These are phyloP conservation scores for Botrytis paeoniae DNA, from an alignment of 2,329 filamentous ascomycete species.

Conservation along the genomic window DNA sequence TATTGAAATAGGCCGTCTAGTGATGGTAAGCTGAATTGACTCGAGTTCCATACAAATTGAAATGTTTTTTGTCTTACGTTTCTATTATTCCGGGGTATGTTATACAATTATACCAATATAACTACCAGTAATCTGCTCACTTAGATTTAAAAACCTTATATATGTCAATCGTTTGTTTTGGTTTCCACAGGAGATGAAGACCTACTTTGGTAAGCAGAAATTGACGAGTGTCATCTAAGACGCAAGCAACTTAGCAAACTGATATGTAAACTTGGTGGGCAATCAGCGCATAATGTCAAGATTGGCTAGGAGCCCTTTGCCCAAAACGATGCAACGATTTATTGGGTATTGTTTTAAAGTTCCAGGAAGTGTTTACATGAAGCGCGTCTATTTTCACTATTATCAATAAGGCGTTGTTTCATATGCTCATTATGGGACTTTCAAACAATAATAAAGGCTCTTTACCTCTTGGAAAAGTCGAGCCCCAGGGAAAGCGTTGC, in stretches of 20 bases:
- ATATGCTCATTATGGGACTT: background rate
- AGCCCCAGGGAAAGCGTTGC: accelerated
- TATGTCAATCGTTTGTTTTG: background rate
- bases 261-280: background rate
- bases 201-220: no score
- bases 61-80: background rate
- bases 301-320: background rate
- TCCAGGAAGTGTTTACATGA: background rate
- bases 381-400: background rate
- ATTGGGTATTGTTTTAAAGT: background rate
- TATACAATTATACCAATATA: no score
- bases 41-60: background rate
- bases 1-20: background rate
- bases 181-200: background rate
- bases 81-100: background rate
- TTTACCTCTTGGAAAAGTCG: background rate
- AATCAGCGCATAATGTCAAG: background rate
- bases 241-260: background rate
- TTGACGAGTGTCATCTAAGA: background rate
- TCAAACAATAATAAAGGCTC: background rate
- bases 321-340: background rate
- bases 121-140: background rate
- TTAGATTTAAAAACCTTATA: background rate
- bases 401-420: background rate
- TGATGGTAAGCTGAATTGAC: background rate